Base-by-base conservation (phyloP, 176 grass and related monocot species). In the Themeda triandra region DNA sequence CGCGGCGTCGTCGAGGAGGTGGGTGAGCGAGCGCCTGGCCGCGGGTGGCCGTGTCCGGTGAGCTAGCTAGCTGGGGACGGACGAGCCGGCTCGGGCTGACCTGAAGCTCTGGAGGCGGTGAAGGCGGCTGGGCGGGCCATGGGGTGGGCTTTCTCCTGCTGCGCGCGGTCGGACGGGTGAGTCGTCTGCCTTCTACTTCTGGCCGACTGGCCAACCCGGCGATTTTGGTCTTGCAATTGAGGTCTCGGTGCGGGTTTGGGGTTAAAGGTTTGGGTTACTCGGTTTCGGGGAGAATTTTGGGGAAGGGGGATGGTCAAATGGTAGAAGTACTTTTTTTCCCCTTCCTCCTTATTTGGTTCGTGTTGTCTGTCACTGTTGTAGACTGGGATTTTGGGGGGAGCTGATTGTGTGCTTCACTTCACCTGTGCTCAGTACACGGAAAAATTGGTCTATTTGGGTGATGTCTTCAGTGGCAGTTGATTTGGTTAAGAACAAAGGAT, bases 91-190 rank as follows among this genome's bases (percentile, higher is more conserved):
- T n/a, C n/a, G n/a, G n/a, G n/a, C n/a, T n/a, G n/a, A n/a, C 58
- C 31, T 48, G 45, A 29, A 37, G 30, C 13, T 83, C 11, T 33
- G 77, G 17, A 74, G 18, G 29, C 27, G 84, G 60, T 90, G 84
- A 46, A 58, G 39, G 80, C 23, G 68, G 60, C 9, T 6, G 46
- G 63, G 48, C 46, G 12, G 18, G 46, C 8, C 67, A 87, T 90
- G 89, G 69, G 84, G 75, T 79, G 68, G 80, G 37, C 76, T 9
- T 42, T 42, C 40, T 90, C 68, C 75, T 90, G 89, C 89, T 90
- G 80, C 80, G 87, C 62, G 80, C 12, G 80, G 30, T 14, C 80
- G 6, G 69, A 80, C 60, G 68, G 89, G 89, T 90, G 80, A 90
- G 89, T 90, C 36, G 27, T 30, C 13, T 5, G 39, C 10, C 1